Conservation (phyloP, 495 filamentous ascomycete genomes). For the Diplogelasinospora grovesii region DNA sequence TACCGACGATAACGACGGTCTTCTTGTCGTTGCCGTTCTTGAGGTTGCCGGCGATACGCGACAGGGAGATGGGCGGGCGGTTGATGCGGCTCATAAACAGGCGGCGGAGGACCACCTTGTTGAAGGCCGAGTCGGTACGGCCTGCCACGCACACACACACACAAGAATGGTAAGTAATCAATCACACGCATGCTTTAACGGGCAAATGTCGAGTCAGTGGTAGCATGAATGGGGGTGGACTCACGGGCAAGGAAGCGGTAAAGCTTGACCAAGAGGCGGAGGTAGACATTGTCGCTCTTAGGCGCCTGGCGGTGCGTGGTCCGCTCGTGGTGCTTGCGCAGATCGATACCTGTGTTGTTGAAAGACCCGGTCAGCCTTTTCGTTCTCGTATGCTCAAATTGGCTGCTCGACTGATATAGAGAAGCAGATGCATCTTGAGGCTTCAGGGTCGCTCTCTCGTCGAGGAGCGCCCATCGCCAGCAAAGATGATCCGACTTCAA, state of each 20-base stretch:
- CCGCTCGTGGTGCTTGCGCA: slow-evolving; percentile 77
- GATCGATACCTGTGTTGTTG: slow-evolving; percentile 56
- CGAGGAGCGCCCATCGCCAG: not conserved
- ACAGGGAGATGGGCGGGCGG: slow-evolving; percentile 90
- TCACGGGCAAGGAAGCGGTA: slow-evolving; percentile 97
- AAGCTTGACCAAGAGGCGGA: slow-evolving; percentile 96
- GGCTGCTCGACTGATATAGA: slow-evolving; percentile 14
- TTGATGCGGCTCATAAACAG: slow-evolving; percentile 97
- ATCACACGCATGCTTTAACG: too few species aligned
- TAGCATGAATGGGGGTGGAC: slow-evolving; percentile 37
- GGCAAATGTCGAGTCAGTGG: too few species aligned
- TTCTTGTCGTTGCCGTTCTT: slow-evolving; percentile 69
- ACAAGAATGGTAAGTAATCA: too few species aligned
- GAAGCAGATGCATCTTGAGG: slow-evolving; percentile 1
- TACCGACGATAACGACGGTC: slow-evolving; percentile 86
- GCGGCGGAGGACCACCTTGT: slow-evolving; percentile 91
- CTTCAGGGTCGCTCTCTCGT: not conserved
- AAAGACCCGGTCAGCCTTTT: slow-evolving; percentile 47
- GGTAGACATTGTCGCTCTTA: slow-evolving; percentile 96
- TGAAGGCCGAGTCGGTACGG: slow-evolving; percentile 94
- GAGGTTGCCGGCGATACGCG: slow-evolving; percentile 70
- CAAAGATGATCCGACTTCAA: not conserved
- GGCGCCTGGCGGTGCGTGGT: slow-evolving; percentile 86
- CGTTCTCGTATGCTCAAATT: slow-evolving; percentile 42
- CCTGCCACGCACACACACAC: too few species aligned